These are phyloP conservation scores for Dendrobium nobile DNA, from an alignment of 106 monocot species.

Conservation along the genomic window DNA sequence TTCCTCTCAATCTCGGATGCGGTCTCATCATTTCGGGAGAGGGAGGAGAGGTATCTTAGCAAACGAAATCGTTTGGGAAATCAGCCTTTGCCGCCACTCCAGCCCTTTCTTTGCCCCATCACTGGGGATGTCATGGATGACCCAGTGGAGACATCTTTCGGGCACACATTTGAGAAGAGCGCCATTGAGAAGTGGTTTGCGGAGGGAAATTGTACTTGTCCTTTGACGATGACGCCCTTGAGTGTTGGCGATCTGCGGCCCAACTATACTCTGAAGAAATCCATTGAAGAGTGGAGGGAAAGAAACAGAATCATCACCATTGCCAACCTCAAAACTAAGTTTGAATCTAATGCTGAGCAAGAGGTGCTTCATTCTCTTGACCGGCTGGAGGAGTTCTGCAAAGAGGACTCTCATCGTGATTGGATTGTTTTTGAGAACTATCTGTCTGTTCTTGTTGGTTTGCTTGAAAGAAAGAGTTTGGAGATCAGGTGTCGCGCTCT, in stretches of 20 bases:
- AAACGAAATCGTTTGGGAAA: constrained; percentile 21
- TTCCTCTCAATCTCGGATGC: constrained; percentile 14
- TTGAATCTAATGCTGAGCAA: constrained; percentile 8
- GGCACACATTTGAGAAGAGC: constrained; percentile 29
- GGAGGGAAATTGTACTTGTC: constrained; percentile 25
- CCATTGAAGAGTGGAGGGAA: constrained; percentile 39
- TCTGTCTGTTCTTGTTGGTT: constrained; percentile 24
- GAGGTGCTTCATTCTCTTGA: constrained; percentile 12
- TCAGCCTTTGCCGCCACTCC: constrained; percentile 21
- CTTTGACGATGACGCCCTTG: constrained; percentile 21
- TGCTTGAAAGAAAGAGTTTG: constrained; percentile 15
- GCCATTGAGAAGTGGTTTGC: constrained; percentile 29
- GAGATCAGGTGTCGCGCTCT: constrained; percentile 11
- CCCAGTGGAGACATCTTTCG: constrained; percentile 22
- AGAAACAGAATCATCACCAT: constrained; percentile 27
- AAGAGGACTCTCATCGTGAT: constrained; percentile 20
- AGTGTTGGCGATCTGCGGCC: constrained; percentile 8
- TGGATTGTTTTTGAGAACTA: constrained; percentile 29
- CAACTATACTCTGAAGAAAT: constrained; percentile 20
- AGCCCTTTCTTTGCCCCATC: constrained; percentile 32
- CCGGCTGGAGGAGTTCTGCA: constrained; percentile 16
- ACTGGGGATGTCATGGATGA: constrained; percentile 27
- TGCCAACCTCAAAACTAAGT: constrained; percentile 14
- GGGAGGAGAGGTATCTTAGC: constrained; percentile 22
- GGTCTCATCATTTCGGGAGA: constrained; percentile 17